These are phyloP conservation scores for Coemansia interrupta DNA, from an alignment of 192 early-diverging fungal species.

Conservation along the genomic window DNA sequence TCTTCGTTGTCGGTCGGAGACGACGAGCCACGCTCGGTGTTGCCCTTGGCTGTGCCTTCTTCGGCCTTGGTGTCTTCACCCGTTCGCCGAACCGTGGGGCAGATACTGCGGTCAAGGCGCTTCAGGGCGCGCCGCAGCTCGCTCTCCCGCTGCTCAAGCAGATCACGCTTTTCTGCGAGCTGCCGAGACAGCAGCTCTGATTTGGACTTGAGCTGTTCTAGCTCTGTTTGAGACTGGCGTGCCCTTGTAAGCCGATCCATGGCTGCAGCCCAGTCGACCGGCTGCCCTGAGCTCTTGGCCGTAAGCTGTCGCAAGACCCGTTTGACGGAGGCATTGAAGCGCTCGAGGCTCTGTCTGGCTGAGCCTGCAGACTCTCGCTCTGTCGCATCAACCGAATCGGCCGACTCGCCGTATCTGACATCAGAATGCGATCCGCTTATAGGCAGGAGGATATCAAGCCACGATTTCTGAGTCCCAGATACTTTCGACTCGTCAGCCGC, in stretches of 20 bases:
- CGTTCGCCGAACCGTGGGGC: constrained; percentile 33
- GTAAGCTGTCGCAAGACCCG: constrained; percentile 34
- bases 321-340: constrained; percentile 37
- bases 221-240: constrained; percentile 27
- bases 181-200: constrained; percentile 36
- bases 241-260: constrained; percentile 29
- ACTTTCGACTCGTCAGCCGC: background rate
- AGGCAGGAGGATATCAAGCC: constrained; percentile 33
- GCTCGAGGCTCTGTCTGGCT: constrained; percentile 24
- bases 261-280: constrained; percentile 33
- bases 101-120: constrained; percentile 49
- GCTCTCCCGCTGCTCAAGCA: constrained; percentile 31
- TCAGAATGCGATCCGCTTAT: background rate
- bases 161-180: constrained; percentile 35
- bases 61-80: too few relatives aligned
- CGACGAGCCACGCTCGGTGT: background rate
- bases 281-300: constrained; percentile 10
- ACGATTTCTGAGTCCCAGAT: constrained; percentile 9
- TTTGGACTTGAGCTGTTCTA: constrained; percentile 36
- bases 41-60: background rate
- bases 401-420: background rate
- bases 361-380: background rate
- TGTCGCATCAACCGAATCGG: background rate
- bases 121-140: constrained; percentile 51
- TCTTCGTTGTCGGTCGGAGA: background rate